Evolutionary conservation across 257 asterid species (phyloP).

Genomic region (Salvia splendens): DNA sequence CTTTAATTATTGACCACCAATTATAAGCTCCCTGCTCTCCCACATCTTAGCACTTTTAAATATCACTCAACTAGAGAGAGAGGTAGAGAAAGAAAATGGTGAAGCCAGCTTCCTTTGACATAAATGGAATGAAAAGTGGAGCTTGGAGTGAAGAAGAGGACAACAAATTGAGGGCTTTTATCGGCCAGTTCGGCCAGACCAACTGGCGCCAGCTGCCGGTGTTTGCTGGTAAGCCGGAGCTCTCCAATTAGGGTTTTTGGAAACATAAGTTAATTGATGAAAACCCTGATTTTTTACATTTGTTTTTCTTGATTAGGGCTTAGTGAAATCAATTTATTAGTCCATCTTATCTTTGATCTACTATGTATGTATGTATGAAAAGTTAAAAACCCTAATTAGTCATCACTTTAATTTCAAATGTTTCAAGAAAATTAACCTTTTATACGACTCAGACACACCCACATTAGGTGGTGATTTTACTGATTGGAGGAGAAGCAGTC

Average conservation of each 20-base stretch:
- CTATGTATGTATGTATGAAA: too few species aligned
- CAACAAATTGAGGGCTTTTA: constrained; percentile 37
- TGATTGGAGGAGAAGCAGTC: too few species aligned
- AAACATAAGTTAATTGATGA: not conserved
- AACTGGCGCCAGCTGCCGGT: constrained; percentile 45
- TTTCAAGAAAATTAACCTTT: too few species aligned
- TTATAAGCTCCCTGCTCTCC: not conserved
- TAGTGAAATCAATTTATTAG: too few species aligned
- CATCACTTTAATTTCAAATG: too few species aligned
- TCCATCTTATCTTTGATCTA: too few species aligned
- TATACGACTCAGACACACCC: too few species aligned
- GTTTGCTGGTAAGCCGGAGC: constrained; percentile 31
- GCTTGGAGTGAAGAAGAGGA: constrained; percentile 53
- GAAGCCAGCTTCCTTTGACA: constrained; percentile 38
- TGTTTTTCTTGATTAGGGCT: not conserved
- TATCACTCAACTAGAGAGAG: not conserved
- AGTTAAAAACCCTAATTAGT: too few species aligned
- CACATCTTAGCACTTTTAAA: constrained; percentile 6
- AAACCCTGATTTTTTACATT: too few species aligned
- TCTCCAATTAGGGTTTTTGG: not conserved
- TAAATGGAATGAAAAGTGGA: constrained; percentile 46
- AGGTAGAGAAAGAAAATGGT: constrained; percentile 31
- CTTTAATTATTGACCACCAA: not conserved
- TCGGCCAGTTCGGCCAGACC: constrained; percentile 34
- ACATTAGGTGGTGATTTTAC: too few species aligned